Conservation (phyloP, 2,329 filamentous ascomycete genomes). For the Didymella sp. region DNA sequence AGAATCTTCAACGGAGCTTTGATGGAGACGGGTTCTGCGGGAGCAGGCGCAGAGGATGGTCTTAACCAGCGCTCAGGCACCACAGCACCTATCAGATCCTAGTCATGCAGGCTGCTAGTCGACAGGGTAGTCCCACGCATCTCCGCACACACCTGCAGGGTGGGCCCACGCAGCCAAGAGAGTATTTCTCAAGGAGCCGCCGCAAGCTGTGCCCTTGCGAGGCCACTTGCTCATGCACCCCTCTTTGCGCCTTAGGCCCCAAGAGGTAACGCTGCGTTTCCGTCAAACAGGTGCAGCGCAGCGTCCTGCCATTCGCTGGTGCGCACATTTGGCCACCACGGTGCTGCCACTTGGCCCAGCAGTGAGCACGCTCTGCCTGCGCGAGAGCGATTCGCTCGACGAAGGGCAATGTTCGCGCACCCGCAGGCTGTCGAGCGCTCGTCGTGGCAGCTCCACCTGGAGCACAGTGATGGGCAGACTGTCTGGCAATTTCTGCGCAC, state of each 20-base stretch:
- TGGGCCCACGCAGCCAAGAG: slow-evolving; percentile 27
- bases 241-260: slow-evolving; percentile 18
- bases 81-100: slow-evolving; percentile 13
- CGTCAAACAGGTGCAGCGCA: slow-evolving; percentile 31
- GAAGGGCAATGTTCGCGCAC: slow-evolving; percentile 13
- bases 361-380: slow-evolving; percentile 15
- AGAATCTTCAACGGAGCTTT: slow-evolving; percentile 30
- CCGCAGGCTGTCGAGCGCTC: slow-evolving; percentile 10
- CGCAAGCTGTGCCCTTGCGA: slow-evolving; percentile 18
- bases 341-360: slow-evolving; percentile 22
- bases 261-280: slow-evolving; percentile 19
- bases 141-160: no score
- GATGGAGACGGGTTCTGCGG: slow-evolving; percentile 33
- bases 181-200: slow-evolving; percentile 28
- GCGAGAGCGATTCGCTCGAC: slow-evolving; percentile 25
- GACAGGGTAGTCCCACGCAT: slow-evolving; percentile 31
- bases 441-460: neutral
- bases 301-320: slow-evolving; percentile 28
- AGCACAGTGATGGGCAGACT: slow-evolving; percentile 1
- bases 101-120: slow-evolving; percentile 7
- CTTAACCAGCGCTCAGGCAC: slow-evolving; percentile 40
- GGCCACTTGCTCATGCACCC: slow-evolving; percentile 28
- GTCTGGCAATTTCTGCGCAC: no score
- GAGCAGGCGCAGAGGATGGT: slow-evolving; percentile 38
- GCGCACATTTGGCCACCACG: slow-evolving; percentile 26